phyloP scores from a whole-genome alignment of 768 basidiomycete species.

The Lactarius akahatsu region DNA sequence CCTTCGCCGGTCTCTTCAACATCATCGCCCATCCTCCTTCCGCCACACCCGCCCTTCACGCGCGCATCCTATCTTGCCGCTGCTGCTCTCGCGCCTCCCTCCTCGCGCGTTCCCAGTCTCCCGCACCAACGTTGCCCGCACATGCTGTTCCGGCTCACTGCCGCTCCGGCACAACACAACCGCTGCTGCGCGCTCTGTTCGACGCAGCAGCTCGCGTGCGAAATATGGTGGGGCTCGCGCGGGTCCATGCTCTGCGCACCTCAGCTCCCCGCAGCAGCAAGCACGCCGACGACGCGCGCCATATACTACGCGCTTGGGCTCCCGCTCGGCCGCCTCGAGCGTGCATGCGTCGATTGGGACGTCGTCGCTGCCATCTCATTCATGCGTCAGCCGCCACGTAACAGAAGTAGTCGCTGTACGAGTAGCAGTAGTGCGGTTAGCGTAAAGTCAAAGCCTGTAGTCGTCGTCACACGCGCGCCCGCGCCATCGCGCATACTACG shows the following conservation, averaged over 20 bases:
- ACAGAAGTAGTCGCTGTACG: background rate
- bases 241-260: slow-evolving; percentile 3
- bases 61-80: background rate
- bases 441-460: background rate
- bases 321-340: slow-evolving; percentile 11
- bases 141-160: background rate
- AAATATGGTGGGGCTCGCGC: slow-evolving; percentile 10
- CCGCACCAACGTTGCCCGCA: slow-evolving; percentile 14
- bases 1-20: background rate
- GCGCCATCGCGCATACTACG: slow-evolving; percentile 13
- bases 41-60: background rate
- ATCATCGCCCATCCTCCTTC: slow-evolving; percentile 2
- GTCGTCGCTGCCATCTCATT: slow-evolving; percentile 8
- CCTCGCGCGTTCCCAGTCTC: slow-evolving; percentile 9
- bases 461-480: background rate
- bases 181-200: background rate
- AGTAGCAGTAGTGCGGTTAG: background rate
- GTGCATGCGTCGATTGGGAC: slow-evolving; percentile 14
- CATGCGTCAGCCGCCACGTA: background rate
- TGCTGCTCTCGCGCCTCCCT: background rate
- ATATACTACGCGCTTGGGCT: slow-evolving; percentile 12
- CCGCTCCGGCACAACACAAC: background rate
- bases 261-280: background rate
- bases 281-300: slow-evolving; percentile 4
- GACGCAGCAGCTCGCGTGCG: slow-evolving; percentile 13